Conservation (phyloP, 23 red algal genomes). For the Porphyridium purpureum region DNA sequence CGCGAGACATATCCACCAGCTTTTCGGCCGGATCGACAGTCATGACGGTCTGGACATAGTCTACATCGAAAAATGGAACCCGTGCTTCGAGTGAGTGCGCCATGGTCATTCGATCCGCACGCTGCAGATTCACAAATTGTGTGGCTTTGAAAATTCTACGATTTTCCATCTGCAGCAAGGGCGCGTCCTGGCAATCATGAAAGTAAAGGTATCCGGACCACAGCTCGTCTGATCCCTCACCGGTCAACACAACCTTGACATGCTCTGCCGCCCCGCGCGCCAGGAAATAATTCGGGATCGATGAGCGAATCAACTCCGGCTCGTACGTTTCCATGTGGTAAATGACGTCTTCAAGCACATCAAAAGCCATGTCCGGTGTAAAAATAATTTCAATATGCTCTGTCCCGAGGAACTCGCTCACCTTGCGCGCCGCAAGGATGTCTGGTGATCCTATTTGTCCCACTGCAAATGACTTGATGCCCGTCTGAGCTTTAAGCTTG, state of each 20-base stretch:
- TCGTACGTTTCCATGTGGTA: conserved; percentile 91
- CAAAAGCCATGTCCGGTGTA: conserved; percentile 72
- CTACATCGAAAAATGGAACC: conserved; percentile 93
- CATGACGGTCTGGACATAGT: conserved; percentile 85
- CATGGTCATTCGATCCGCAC: conserved; percentile 78
- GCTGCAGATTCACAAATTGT: conserved; percentile 83
- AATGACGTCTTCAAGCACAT: conserved; percentile 54
- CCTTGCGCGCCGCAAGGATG: conserved; percentile 66
- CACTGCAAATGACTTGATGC: conserved; percentile 31
- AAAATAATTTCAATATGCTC: conserved; percentile 84
- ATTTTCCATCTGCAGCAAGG: conserved; percentile 68
- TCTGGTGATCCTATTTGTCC: conserved; percentile 83
- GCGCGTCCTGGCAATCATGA: conserved; percentile 31
- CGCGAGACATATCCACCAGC: conserved; percentile 3
- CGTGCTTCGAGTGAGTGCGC: conserved; percentile 88
- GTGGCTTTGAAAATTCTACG: conserved; percentile 50
- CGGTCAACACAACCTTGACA: conserved; percentile 92
- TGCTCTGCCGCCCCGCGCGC: conserved; percentile 35
- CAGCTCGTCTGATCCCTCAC: conserved; percentile 94
- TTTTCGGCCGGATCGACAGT: conserved; percentile 29
- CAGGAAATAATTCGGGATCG: conserved; percentile 72
- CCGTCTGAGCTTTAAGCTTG: background rate
- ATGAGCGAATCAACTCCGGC: conserved; percentile 76
- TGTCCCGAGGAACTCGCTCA: conserved; percentile 83
- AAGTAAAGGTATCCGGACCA: conserved; percentile 95